Evolutionary conservation across 2,329 filamentous ascomycete species (phyloP).

Genomic region (Colletotrichum neosansevieriae): DNA sequence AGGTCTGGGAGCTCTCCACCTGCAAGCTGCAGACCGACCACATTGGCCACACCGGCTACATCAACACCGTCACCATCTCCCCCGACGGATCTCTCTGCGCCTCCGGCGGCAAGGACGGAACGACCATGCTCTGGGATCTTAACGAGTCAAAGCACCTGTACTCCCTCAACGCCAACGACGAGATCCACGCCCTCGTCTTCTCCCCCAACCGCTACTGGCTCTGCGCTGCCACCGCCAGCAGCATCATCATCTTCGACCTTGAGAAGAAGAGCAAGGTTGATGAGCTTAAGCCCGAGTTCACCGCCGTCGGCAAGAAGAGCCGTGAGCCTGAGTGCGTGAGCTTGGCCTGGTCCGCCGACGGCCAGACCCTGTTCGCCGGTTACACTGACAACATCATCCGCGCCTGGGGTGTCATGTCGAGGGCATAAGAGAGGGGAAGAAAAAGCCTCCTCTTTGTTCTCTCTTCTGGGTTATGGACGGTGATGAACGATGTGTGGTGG

Average conservation of each 20-base stretch:
- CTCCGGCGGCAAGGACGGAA: conserved; percentile 99
- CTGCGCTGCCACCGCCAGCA: conserved; percentile 95
- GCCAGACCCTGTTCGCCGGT: conserved; percentile 98
- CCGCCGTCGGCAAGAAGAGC: conserved; percentile 98
- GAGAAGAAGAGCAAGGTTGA: conserved; percentile 99
- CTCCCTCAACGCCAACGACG: conserved; percentile 98
- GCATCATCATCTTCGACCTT: conserved; percentile 99
- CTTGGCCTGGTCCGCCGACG: conserved; percentile 97
- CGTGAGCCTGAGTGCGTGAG: conserved; percentile 98
- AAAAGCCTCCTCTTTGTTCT: conserved; percentile 34
- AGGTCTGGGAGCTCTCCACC: conserved; percentile 99
- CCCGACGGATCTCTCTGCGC: conserved; percentile 99
- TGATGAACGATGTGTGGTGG: conserved; percentile 36
- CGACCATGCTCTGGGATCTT: conserved; percentile 99
- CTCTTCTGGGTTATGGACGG: conserved; percentile 41
- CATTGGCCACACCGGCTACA: conserved; percentile 99
- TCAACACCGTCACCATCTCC: conserved; percentile 99
- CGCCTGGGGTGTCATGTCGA: conserved; percentile 97
- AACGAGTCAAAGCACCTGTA: conserved; percentile 99
- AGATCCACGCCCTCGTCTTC: conserved; percentile 99
- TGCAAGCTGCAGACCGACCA: conserved; percentile 99
- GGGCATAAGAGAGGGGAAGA: conserved; percentile 70
- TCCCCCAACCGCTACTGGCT: conserved; percentile 99
- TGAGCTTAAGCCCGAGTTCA: conserved; percentile 98
- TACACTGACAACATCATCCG: conserved; percentile 99